Conservation (phyloP, 2,329 filamentous ascomycete species). For the Microdochium trichocladiopsis region DNA sequence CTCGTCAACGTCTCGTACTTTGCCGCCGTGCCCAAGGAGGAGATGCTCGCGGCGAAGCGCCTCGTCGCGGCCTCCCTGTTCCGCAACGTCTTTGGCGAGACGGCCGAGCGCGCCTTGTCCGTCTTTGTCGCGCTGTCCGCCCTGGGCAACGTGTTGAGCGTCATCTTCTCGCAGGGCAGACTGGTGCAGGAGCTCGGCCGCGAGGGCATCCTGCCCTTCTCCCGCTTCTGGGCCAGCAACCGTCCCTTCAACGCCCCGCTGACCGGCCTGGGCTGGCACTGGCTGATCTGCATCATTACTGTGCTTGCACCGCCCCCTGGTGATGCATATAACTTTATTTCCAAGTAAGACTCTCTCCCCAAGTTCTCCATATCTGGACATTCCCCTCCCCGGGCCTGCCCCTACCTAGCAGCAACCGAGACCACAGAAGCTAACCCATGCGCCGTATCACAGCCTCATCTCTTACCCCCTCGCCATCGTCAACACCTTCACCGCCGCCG, state of each 20-base stretch:
- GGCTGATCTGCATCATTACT: conserved; percentile 57
- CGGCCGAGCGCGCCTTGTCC: conserved; percentile 38
- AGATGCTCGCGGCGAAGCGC: conserved; percentile 49
- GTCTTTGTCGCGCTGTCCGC: conserved; percentile 55
- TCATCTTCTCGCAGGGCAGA: conserved; percentile 51
- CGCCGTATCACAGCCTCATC: conserved; percentile 32
- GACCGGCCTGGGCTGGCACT: conserved; percentile 56
- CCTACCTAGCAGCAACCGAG: too few relatives aligned
- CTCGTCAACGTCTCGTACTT: conserved; percentile 62
- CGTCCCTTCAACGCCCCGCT: conserved; percentile 60
- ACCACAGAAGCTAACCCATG: too few relatives aligned
- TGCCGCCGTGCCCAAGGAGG: conserved; percentile 50
- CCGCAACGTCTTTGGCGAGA: conserved; percentile 51
- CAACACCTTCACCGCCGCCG: conserved; percentile 41
- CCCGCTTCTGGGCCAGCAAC: conserved; percentile 61
- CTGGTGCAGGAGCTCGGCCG: conserved; percentile 62
- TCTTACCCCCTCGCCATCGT: conserved; percentile 48
- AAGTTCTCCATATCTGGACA: neutral
- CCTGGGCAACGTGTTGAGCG: conserved; percentile 54
- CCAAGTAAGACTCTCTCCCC: conserved; percentile 25
- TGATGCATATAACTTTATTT: conserved; percentile 61
- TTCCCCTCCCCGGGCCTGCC: too few relatives aligned
- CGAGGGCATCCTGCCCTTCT: conserved; percentile 61
- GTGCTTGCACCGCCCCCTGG: conserved; percentile 61
- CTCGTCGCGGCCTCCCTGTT: conserved; percentile 57